Evolutionary conservation across 805 yeast species (phyloP), one percentile per base, ranked within the genome.

Genomic region (Torulaspora delbrueckii): DNA sequence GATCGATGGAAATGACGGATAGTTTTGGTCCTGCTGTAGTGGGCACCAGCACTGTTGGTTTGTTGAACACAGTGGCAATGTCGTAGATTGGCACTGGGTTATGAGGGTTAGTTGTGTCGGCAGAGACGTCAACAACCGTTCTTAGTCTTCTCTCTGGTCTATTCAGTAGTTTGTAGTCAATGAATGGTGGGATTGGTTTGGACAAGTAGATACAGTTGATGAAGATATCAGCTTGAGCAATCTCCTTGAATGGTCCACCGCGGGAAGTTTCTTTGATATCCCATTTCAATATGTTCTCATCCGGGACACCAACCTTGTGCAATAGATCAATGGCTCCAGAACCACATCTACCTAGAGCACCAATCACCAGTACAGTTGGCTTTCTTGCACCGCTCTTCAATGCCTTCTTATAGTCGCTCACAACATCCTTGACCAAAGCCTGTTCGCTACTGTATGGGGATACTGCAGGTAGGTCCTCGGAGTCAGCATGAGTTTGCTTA

Each of bases 281-380:
- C 99, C 99, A 93, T 73, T 86, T 85, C 59, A 77, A 65, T 51
- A 93, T 80, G 68, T 87, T 84, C 46, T 72, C 78, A 36, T 86
- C 93, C 43, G 98, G 96, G 47, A 93, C 71, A 48, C 99, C 99
- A 46, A 77, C 83, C 70, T 84, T 84, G 51, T 74, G 76, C 69
- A 87, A 78, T 46, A 90, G 74, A 54, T 86, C 95, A 57, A 88
- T 74, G 27, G 99, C 98, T 65, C 99, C 99, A 9, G 95, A 82
- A 45, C 99, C 99, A 72, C 98, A 93, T 75, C 99, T 85, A 54
- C 99, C 99, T 49, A 90, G 76, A 23, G 99, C 99, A 64, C 99
- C 99, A 64, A 93, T 93, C 47, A 93, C 83, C 54, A 93, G 74
- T 27, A 84, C 87, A 28, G 75, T 84, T 54, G 98, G 99, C 58